Conservation (phyloP, 768 basidiomycete species). For the Lactarius hengduanensis region DNA sequence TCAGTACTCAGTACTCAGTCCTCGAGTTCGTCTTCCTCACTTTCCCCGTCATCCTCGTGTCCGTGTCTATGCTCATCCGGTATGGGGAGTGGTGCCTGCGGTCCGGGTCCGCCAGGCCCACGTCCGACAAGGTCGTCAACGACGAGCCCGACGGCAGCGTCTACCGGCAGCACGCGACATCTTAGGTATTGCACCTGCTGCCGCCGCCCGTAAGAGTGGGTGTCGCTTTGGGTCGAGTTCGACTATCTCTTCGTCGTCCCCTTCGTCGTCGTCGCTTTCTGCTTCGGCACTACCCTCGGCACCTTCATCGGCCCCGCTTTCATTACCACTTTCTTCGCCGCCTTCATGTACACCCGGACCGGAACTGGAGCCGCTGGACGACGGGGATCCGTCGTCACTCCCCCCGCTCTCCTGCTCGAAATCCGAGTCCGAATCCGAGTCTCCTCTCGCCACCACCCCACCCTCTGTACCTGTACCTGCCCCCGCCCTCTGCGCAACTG, state of each 20-base stretch:
- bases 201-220: slow-evolving; percentile 28
- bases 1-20: slow-evolving; percentile 11
- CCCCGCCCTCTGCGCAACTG: not conserved
- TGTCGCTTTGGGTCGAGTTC: slow-evolving; percentile 56
- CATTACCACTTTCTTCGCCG: slow-evolving; percentile 26
- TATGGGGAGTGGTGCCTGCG: no score
- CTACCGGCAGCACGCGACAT: slow-evolving; percentile 28
- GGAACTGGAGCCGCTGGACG: slow-evolving; percentile 27
- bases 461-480: slow-evolving; percentile 11
- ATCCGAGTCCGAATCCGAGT: slow-evolving; percentile 27
- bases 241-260: slow-evolving; percentile 42
- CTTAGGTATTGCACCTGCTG: slow-evolving; percentile 19
- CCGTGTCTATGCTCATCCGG: not conserved
- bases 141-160: slow-evolving; percentile 24
- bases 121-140: slow-evolving; percentile 23
- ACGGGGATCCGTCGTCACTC: slow-evolving; percentile 42
- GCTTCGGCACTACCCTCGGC: slow-evolving; percentile 31
- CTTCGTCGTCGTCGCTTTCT: slow-evolving; percentile 39
- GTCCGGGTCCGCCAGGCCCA: not conserved
- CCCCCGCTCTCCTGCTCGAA: slow-evolving; percentile 30
- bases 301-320: slow-evolving; percentile 30
- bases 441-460: slow-evolving; percentile 20
- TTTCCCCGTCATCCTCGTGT: slow-evolving; percentile 3
- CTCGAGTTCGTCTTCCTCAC: slow-evolving; percentile 27
- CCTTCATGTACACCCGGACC: not conserved